These are phyloP conservation scores for Pilatotrama ljubarskyi DNA, from an alignment of 768 basidiomycete genomes.

Conservation along the genomic window DNA sequence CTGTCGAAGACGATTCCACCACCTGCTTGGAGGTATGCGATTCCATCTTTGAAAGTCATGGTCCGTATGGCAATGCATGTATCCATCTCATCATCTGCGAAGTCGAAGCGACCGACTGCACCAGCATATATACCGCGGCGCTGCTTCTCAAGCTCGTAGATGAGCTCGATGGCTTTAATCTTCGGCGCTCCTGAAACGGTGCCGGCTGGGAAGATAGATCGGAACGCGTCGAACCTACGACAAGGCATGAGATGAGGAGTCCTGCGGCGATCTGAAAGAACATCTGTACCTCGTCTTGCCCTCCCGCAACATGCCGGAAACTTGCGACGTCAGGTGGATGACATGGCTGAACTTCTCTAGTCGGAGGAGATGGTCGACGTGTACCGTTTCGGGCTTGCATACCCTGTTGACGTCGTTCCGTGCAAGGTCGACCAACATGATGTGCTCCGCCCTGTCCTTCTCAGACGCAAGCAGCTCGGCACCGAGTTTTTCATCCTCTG, in stretches of 20 bases:
- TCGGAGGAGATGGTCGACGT: conserved; percentile 92
- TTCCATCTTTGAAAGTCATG: conserved; percentile 93
- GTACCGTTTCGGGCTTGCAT: conserved; percentile 91
- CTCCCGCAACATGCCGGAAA: conserved; percentile 81
- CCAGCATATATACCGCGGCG: conserved; percentile 94
- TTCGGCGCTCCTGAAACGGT: conserved; percentile 99
- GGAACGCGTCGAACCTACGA: conserved; percentile 92
- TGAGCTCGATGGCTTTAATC: conserved; percentile 95
- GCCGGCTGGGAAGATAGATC: conserved; percentile 98
- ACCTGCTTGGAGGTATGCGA: conserved; percentile 91
- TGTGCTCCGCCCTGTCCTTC: conserved; percentile 97
- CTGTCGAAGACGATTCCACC: conserved; percentile 98
- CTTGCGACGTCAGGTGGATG: conserved; percentile 94
- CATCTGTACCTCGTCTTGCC: conserved; percentile 72
- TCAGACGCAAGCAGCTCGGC: conserved; percentile 76
- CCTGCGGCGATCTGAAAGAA: too few species aligned
- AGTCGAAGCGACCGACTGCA: conserved; percentile 97
- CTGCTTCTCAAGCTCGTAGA: conserved; percentile 84
- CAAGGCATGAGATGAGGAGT: background rate
- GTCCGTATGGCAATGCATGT: conserved; percentile 99
- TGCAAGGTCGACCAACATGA: conserved; percentile 98
- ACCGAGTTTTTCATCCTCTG: conserved; percentile 87
- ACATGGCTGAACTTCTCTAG: conserved; percentile 98
- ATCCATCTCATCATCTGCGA: conserved; percentile 93
- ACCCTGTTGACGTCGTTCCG: conserved; percentile 98